Base-by-base conservation (phyloP, 352 stramenopile species). In the Phytophthora pistaciae region DNA sequence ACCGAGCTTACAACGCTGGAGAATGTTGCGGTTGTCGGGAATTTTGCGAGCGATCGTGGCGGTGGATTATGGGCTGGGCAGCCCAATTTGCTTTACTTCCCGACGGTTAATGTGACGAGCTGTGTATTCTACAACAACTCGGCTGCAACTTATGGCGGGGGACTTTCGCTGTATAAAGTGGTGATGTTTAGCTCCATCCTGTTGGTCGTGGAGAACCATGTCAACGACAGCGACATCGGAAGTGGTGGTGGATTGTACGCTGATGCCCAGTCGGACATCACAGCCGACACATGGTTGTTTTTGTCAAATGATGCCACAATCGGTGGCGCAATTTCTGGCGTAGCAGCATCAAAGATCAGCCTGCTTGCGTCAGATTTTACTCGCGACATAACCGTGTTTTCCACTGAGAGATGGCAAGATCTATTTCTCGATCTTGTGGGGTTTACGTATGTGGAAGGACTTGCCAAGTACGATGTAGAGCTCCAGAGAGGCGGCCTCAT, bases 81-180 rank as follows among this genome's bases (percentile, higher is more conserved):
- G 20, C n/a, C 46, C 20, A 66, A 56, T 5, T 38, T 59, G 48
- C 16, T 46, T 3, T 55, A 53, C 2, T 64, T 52, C 5, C 46
- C 58, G 0, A 18, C 77, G 21, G 8, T 68, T 3, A 14, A 56
- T 9, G 16, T 68, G 5, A 14, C 31, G 0, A 59, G 58, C 13
- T 82, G 71, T 23, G 63, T 85, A 7, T 80, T 85, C 11, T 87
- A 87, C 72, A 87, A 87, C 48, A 87, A 87, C 50, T 77, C 74
- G 4, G 79, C 74, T 13, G 27, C 9, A 7, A 53, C 31, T 1
- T 29, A 29, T 42, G 79, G 79, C 6, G 79, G 79, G 2, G 79
- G 55, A 13, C 66, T 85, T 18, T 72, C 60, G 21, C 14, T 87
- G 3, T 42, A 48, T 23, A 55, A 40, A 2, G 54, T 66, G 4